Evolutionary conservation across 2,329 filamentous ascomycete genomes (phyloP), one percentile per base, ranked within the genome.

Genomic region (Sarocladium oryzae): DNA sequence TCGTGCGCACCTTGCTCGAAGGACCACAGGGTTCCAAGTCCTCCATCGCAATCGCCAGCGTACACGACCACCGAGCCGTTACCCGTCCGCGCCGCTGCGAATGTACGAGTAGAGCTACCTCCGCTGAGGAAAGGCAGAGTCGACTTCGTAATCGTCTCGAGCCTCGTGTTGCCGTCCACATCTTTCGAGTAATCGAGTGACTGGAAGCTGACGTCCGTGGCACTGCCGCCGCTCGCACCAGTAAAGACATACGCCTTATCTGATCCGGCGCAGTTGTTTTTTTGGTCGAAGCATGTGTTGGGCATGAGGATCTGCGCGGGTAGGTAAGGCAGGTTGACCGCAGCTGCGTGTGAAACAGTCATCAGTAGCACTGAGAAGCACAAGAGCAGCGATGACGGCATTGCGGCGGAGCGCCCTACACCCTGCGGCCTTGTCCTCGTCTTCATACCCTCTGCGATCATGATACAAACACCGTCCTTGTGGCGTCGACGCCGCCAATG

Each of bases 31-130:
- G 76, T 66, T 11, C 79, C 76, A 33, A 67, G 16, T 9, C 51
- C 69, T 3, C 69, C 71, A 1, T 77, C 69, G 62, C 92, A 96
- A 56, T 85, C 76, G 2, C 92, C 91, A 0, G 84, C 75, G 52
- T 89, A 86, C 2, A 93, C 82, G 2, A 82, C 78, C 24, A 96
- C 76, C 10, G 84, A 80, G 15, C 88, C 89, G 60, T 81, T 75
- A 38, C 77, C 70, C 43, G 86, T 81, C 28, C 90, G 74, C 0
- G 84, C 73, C 0, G 89, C 82, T 6, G 83, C 76, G 60, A 89
- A 93, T 0, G 86, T 74, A 10, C 74, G 76, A 4, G 69, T 71
- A 33, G 68, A 67, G 26, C 71, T 64, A 28, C 68, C 63, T 36
- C 69, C 68, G 30, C 30, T 37, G 11, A 86, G 66, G 59, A 93